phyloP scores from a whole-genome alignment of 129 eudicot species.

The Ambrosia artemisiifolia region DNA sequence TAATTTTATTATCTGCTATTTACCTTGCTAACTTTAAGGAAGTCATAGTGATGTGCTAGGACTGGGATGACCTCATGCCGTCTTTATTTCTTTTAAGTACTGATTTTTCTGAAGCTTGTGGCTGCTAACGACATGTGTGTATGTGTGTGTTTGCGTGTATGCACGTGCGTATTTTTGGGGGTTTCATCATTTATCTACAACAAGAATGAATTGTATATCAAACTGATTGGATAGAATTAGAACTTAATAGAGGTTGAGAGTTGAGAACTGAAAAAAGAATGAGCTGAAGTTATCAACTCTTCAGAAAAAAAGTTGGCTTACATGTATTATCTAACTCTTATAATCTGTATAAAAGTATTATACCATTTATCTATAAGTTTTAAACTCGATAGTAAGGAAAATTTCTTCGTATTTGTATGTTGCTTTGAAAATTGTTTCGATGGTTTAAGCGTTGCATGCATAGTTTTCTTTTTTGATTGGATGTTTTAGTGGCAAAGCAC shows the following conservation, averaged over 20 bases:
- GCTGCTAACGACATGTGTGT: neutral
- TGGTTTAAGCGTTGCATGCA: constrained; percentile 2
- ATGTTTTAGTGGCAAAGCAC: neutral
- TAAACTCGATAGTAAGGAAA: neutral
- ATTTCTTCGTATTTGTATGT: neutral
- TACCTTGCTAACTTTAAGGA: neutral
- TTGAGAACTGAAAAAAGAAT: neutral
- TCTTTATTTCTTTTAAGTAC: neutral
- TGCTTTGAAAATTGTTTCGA: neutral
- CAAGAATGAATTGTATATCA: neutral
- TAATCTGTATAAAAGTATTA: neutral
- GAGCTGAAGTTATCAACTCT: neutral
- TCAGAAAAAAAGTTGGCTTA: neutral
- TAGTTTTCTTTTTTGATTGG: neutral
- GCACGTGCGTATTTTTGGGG: neutral
- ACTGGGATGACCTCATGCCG: neutral
- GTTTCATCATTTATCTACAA: neutral
- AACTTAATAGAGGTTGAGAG: neutral
- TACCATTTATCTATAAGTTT: neutral
- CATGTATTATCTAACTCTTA: neutral
- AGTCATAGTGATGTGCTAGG: neutral
- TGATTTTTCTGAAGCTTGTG: neutral
- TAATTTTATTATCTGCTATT: neutral
- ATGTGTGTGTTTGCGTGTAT: neutral
- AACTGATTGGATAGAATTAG: neutral